These are phyloP conservation scores for Asterochloris sp. DNA, from an alignment of 139 green algal species.

Conservation along the genomic window DNA sequence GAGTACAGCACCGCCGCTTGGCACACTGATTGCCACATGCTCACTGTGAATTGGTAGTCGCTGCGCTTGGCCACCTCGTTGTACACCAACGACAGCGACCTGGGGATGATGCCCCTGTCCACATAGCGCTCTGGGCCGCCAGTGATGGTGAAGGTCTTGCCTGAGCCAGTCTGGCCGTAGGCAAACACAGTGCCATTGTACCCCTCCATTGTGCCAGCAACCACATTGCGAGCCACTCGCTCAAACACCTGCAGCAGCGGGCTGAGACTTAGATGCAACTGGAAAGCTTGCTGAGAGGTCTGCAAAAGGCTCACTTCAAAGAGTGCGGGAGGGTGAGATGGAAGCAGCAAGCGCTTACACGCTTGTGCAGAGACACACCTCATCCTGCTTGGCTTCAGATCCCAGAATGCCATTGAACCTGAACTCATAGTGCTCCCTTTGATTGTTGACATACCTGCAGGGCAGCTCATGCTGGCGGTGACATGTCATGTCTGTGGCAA, in stretches of 20 bases:
- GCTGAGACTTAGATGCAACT: not conserved
- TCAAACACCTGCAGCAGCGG: constrained; percentile 74
- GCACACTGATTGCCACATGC: not conserved
- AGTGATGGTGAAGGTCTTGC: constrained; percentile 80
- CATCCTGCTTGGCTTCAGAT: constrained; percentile 76
- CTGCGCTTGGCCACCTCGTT: constrained; percentile 44
- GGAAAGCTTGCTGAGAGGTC: not conserved
- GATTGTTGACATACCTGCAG: constrained; percentile 78
- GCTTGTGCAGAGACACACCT: constrained; percentile 33
- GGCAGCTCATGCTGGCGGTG: too few species aligned
- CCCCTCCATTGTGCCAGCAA: constrained; percentile 63
- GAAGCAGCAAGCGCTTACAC: not conserved
- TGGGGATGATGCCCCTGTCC: constrained; percentile 81
- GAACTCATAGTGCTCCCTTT: constrained; percentile 74
- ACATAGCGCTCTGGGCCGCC: constrained; percentile 59
- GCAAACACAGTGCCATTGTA: constrained; percentile 86
- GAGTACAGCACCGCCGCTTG: too few species aligned
- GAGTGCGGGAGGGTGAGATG: not conserved
- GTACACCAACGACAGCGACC: constrained; percentile 71
- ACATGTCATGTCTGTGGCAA: too few species aligned
- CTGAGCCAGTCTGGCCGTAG: constrained; percentile 76
- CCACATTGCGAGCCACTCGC: constrained; percentile 51
- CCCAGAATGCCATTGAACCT: constrained; percentile 77
- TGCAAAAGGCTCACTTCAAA: not conserved
- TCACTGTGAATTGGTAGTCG: constrained; percentile 53